These are phyloP conservation scores for Malus sylvestris DNA, from an alignment of 306 rosid species.

Conservation along the genomic window DNA sequence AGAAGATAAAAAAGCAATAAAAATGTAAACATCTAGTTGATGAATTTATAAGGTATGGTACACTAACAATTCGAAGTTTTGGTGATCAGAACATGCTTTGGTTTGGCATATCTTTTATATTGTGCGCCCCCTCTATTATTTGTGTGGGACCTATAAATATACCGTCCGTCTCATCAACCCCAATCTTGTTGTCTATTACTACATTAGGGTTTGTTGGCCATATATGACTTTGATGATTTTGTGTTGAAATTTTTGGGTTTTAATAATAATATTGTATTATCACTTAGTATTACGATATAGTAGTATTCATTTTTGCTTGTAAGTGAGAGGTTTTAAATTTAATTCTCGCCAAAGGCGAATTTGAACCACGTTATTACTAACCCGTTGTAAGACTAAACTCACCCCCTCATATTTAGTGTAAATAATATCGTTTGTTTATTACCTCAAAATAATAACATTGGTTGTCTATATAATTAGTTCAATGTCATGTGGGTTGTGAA, in stretches of 20 bases:
- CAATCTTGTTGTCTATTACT: background rate
- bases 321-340: too few species aligned
- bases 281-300: too few species aligned
- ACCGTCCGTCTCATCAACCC: constrained; percentile 1
- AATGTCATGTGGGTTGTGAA: too few species aligned
- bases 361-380: too few species aligned
- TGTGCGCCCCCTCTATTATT: background rate
- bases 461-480: too few species aligned
- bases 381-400: too few species aligned
- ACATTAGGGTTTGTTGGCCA: constrained; percentile 1
- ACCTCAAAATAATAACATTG: too few species aligned
- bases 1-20: too few species aligned
- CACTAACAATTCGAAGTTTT: background rate
- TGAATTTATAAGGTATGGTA: background rate
- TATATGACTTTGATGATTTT: background rate
- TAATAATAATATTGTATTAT: too few species aligned
- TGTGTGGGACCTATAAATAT: background rate
- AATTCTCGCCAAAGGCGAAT: rapidly evolving
- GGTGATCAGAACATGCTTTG: background rate
- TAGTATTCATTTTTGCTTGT: rapidly evolving
- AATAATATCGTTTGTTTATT: too few species aligned
- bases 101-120: background rate
- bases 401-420: too few species aligned
- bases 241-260: background rate
- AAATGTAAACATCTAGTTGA: background rate